Evolutionary conservation across 129 eudicot genomes (phyloP).

Genomic region (Saussurea involucrata): DNA sequence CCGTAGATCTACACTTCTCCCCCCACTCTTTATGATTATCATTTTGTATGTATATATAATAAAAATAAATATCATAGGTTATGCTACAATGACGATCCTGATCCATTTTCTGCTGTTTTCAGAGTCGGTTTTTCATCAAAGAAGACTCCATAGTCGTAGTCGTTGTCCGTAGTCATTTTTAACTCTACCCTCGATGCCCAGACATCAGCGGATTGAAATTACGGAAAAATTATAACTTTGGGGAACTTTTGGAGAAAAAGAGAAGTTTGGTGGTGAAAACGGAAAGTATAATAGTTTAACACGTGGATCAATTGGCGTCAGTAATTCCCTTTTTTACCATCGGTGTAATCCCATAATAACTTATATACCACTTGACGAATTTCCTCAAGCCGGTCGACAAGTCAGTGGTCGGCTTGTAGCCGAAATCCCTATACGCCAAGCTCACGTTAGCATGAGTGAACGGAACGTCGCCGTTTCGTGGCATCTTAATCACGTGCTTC

Average conservation of each 20-base stretch:
- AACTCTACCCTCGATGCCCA: not conserved
- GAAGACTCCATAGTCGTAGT: not conserved
- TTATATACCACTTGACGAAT: constrained; percentile 70
- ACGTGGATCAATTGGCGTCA: not conserved
- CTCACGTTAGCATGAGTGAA: constrained; percentile 75
- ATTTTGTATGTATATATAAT: constrained; percentile 11
- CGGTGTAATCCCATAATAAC: constrained; percentile 57
- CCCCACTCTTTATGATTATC: constrained; percentile 12
- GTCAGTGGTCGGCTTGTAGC: constrained; percentile 77
- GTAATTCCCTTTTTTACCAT: constrained; percentile 47
- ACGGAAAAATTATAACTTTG: constrained; percentile 1
- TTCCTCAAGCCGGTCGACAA: constrained; percentile 62
- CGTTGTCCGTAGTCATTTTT: not conserved
- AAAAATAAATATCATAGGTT: not conserved
- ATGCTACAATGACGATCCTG: not conserved
- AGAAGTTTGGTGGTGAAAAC: constrained; percentile 14
- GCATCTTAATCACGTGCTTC: constrained; percentile 66
- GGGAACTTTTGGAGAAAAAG: not conserved
- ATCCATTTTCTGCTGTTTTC: not conserved
- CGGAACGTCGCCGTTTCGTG: constrained; percentile 83
- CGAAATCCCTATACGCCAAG: constrained; percentile 56
- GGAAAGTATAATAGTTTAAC: not conserved
- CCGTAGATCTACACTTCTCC: constrained; percentile 22
- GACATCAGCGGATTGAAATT: not conserved
- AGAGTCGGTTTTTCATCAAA: not conserved